Base-by-base conservation (phyloP, 2,329 filamentous ascomycete species). In the Colletotrichum sp. region DNA sequence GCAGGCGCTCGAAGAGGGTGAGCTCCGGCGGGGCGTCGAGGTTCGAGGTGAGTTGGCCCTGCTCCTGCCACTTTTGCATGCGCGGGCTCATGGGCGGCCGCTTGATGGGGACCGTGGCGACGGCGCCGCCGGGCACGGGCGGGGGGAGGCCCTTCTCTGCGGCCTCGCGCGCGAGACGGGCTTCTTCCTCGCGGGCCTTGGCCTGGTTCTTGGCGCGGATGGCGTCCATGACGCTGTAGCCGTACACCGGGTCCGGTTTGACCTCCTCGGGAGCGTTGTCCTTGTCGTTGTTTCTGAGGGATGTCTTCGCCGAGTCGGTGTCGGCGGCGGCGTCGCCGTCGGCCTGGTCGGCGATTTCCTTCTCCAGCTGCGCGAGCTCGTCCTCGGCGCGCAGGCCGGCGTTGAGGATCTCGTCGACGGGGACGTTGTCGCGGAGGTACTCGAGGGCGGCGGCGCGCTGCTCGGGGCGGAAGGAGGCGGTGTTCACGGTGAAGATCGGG, bases 321-420 rank as follows among this genome's bases (percentile, higher is more conserved):
- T 57, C 77, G 8, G 77, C 78, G 2, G 77, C 78, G 16, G 79
- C 77, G 36, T 80, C 78, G 5, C 57, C 75, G 6, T 59, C 75
- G 5, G 57, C 77, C 30, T 78, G 66, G 69, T 78, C 63, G 71
- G 72, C 64, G 78, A 75, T 64, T 78, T 85, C 80, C 78, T 81
- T 80, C 77, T 92, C 90, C 78, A 93, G 82, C 73, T 86, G 85
- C 24, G 85, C 86, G 67, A 93, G 86, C 83, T 93, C 92, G 72
- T 93, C 90, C 83, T 93, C 91, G 16, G 92, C 92, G 65, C 91
- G 87, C 68, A 92, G 83, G 2, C 91, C 91, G 4, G 91, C 91
- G 78, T 91, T 93, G 78, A 89, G 83, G 32, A 92, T 83, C 82
- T 94, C 92, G 75, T 93, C 88, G 5, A 93, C 90, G 1, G 89